phyloP scores from a whole-genome alignment of 2,329 filamentous ascomycete species.

The Eutypa lata region DNA sequence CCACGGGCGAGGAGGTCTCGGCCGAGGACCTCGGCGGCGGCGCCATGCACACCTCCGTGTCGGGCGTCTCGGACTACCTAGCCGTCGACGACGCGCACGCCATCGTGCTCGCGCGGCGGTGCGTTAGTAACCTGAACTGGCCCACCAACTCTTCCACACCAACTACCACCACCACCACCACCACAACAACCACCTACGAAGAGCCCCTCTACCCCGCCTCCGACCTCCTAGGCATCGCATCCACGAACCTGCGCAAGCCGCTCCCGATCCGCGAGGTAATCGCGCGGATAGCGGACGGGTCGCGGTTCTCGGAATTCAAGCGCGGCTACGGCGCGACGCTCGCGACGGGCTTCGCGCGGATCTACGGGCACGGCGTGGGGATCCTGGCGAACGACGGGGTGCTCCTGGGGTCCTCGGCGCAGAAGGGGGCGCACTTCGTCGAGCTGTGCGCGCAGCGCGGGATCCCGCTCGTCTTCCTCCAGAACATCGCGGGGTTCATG shows the following conservation, averaged over 20 bases:
- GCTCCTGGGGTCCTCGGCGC: constrained; percentile 80
- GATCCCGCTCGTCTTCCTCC: constrained; percentile 87
- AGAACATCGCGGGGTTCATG: constrained; percentile 99
- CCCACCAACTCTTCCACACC: too few species aligned
- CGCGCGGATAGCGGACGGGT: constrained; percentile 87
- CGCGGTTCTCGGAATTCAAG: constrained; percentile 92
- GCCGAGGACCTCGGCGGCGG: constrained; percentile 91
- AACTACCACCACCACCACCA: background rate
- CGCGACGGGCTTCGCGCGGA: constrained; percentile 85
- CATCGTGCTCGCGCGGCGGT: constrained; percentile 77
- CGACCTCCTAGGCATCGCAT: constrained; percentile 85
- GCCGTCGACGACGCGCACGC: constrained; percentile 94
- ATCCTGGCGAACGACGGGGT: constrained; percentile 97
- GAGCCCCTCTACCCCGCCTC: constrained; percentile 78
- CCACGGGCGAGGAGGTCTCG: constrained; percentile 87
- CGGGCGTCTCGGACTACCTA: constrained; percentile 91
- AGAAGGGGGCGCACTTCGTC: constrained; percentile 96
- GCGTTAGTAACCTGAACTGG: constrained; percentile 87
- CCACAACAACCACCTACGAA: constrained; percentile 46
- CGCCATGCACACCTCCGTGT: constrained; percentile 83
- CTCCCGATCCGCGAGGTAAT: constrained; percentile 89
- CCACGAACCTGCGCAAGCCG: constrained; percentile 82
- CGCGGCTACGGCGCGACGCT: constrained; percentile 83
- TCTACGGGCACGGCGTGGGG: constrained; percentile 86
- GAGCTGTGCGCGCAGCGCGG: constrained; percentile 88